These are phyloP conservation scores for Plasmopara muralis DNA, from an alignment of 352 stramenopile genomes.

Conservation along the genomic window DNA sequence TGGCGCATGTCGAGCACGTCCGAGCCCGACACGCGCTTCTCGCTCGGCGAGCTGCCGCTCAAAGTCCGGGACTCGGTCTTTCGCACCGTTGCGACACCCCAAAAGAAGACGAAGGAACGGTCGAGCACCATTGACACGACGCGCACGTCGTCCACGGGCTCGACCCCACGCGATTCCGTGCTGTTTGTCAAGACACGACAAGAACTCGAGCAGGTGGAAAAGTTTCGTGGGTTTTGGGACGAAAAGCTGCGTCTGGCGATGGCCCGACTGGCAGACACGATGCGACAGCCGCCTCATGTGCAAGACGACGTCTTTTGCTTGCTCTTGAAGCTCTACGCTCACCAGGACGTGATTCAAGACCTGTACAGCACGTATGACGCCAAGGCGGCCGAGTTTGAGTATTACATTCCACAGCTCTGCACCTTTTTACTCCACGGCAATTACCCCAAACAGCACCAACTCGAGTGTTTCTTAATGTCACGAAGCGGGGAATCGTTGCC, in stretches of 20 bases:
- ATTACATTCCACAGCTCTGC: slow-evolving; percentile 87
- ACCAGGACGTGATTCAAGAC: slow-evolving; percentile 74
- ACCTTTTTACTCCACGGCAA: slow-evolving; percentile 82
- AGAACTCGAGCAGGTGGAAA: slow-evolving; percentile 42
- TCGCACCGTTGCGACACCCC: slow-evolving; percentile 11
- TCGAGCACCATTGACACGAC: slow-evolving; percentile 23
- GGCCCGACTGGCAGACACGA: slow-evolving; percentile 38
- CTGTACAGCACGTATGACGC: slow-evolving; percentile 64
- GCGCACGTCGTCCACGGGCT: slow-evolving; percentile 24
- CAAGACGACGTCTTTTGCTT: slow-evolving; percentile 60
- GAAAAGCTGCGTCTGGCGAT: slow-evolving; percentile 63
- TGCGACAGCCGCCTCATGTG: slow-evolving; percentile 5
- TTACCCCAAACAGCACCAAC: slow-evolving; percentile 75
- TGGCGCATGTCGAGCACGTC: slow-evolving; percentile 41
- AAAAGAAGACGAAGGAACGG: slow-evolving; percentile 25
- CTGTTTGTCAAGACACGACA: slow-evolving; percentile 5
- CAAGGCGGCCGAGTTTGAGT: slow-evolving; percentile 72
- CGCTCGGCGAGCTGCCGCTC: slow-evolving; percentile 31
- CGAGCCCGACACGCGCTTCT: slow-evolving; percentile 35
- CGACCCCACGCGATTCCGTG: slow-evolving; percentile 19
- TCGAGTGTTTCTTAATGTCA: slow-evolving; percentile 84
- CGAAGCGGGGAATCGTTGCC: slow-evolving; percentile 71
- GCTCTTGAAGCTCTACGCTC: slow-evolving; percentile 70
- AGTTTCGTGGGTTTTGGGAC: slow-evolving; percentile 75
- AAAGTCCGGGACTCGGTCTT: slow-evolving; percentile 46